Percentiles rank a stretch among this genome's conserved stretches.
Conservation (phyloP, 805 yeast genomes). For the Lachancea sp. region DNA sequence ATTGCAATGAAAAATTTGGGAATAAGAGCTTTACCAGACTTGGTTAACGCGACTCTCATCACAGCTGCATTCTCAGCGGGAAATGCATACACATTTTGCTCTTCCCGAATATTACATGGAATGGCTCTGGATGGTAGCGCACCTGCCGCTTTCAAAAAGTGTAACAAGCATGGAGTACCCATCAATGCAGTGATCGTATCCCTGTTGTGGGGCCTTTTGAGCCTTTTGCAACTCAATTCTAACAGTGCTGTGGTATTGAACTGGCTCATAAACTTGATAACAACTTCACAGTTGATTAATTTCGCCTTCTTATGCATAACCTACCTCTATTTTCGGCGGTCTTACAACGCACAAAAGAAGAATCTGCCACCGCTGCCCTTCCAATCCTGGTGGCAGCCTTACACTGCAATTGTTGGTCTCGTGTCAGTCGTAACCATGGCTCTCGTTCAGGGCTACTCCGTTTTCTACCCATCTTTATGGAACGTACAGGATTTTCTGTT, state of each 20-base stretch:
- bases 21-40: constrained; percentile 61
- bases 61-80: constrained; percentile 80
- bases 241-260: constrained; percentile 56
- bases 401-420: constrained; percentile 45
- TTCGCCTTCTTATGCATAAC: constrained; percentile 52
- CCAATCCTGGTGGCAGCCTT: constrained; percentile 56
- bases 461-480: constrained; percentile 66
- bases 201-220: constrained; percentile 53
- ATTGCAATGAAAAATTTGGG: constrained; percentile 70
- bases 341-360: constrained; percentile 47
- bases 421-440: constrained; percentile 44
- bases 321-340: constrained; percentile 57
- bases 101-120: constrained; percentile 63
- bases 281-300: constrained; percentile 61
- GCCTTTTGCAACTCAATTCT: constrained; percentile 57
- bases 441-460: constrained; percentile 60
- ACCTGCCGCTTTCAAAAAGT: constrained; percentile 56
- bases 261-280: constrained; percentile 68
- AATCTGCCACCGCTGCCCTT: constrained; percentile 38
- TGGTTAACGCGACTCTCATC: constrained; percentile 72
- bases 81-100: constrained; percentile 69
- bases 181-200: constrained; percentile 48
- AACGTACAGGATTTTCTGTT: constrained; percentile 53
- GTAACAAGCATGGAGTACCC: constrained; percentile 67
- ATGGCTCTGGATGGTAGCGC: constrained; percentile 68